Evolutionary conservation across 371 early-diverging fungal species (phyloP).

Genomic region (Apophysomyces ossiformis): DNA sequence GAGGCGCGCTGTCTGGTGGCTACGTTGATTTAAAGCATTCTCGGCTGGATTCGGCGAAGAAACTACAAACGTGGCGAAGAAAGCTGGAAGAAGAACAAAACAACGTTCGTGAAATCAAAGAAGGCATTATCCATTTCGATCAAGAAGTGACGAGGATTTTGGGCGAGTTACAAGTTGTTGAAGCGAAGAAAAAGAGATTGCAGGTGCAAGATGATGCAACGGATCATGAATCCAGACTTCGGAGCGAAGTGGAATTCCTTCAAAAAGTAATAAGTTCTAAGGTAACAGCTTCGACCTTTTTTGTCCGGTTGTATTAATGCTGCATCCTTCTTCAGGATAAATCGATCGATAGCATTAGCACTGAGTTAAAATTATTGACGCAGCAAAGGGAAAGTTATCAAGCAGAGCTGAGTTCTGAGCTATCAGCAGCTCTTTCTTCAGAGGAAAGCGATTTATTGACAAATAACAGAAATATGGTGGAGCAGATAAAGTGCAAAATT

Average conservation of each 20-base stretch:
- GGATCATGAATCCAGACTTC: conserved; percentile 51
- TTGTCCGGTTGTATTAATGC: background rate
- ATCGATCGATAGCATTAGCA: conserved; percentile 40
- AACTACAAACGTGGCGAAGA: conserved; percentile 39
- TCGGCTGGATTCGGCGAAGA: conserved; percentile 75
- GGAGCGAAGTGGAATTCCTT: conserved; percentile 60
- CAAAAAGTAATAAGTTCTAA: conserved; percentile 53
- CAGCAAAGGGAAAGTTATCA: conserved; percentile 63
- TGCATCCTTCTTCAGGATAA: conserved; percentile 33
- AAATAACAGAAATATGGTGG: conserved; percentile 53
- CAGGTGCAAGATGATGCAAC: conserved; percentile 57
- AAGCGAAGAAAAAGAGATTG: conserved; percentile 54
- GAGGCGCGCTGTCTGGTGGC: conserved; percentile 95
- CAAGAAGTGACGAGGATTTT: conserved; percentile 70
- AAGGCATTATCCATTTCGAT: conserved; percentile 62
- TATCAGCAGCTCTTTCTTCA: conserved; percentile 51
- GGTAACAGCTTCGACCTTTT: conserved; percentile 19
- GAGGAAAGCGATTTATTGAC: conserved; percentile 64
- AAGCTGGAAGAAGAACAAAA: conserved; percentile 55
- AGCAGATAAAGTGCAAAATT: conserved; percentile 54
- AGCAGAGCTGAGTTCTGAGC: conserved; percentile 61
- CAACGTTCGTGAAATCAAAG: conserved; percentile 47
- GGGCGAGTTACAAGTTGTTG: conserved; percentile 54
- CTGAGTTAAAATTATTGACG: conserved; percentile 45
- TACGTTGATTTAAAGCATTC: conserved; percentile 79